phyloP scores from a whole-genome alignment of 495 filamentous ascomycete species.

The Neurospora tetraspora region DNA sequence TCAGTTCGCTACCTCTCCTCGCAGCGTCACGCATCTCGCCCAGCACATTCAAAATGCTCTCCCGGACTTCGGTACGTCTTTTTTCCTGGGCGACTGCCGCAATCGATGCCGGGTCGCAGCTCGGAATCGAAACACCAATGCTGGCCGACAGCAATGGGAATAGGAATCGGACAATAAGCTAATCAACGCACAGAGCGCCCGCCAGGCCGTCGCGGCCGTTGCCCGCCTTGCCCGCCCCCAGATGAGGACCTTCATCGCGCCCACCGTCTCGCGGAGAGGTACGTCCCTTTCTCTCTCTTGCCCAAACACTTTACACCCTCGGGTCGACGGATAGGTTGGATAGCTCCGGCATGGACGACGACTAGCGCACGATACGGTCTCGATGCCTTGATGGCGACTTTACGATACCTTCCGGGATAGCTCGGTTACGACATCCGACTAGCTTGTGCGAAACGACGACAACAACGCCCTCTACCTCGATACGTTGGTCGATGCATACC shows the following conservation, averaged over 20 bases:
- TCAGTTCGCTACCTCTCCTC: neutral
- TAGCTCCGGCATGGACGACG: neutral
- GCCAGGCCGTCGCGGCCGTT: constrained; percentile 57
- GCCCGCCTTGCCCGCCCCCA: constrained; percentile 65
- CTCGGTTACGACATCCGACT: neutral
- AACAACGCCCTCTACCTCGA: neutral
- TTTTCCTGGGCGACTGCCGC: neutral
- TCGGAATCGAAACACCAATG: neutral
- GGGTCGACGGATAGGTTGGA: neutral
- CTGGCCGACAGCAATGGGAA: neutral
- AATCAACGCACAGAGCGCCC: constrained; percentile 42
- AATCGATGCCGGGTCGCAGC: neutral
- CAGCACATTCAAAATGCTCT: constrained; percentile 45
- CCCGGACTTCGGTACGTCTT: constrained; percentile 54
- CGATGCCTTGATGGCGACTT: neutral
- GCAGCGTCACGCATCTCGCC: constrained; percentile 12
- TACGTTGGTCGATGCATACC: neutral
- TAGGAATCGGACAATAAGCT: neutral
- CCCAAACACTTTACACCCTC: neutral
- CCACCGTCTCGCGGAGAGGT: constrained; percentile 68
- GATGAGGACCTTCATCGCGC: constrained; percentile 72
- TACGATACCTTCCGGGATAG: neutral
- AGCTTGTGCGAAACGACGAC: neutral
- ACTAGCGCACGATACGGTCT: neutral
- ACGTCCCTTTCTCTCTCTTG: constrained; percentile 18